A percentile compares a stretch with the other conserved stretches of the same genome.
These are phyloP conservation scores for Daldinia caldariorum DNA, from an alignment of 495 filamentous ascomycete species.

Conservation along the genomic window DNA sequence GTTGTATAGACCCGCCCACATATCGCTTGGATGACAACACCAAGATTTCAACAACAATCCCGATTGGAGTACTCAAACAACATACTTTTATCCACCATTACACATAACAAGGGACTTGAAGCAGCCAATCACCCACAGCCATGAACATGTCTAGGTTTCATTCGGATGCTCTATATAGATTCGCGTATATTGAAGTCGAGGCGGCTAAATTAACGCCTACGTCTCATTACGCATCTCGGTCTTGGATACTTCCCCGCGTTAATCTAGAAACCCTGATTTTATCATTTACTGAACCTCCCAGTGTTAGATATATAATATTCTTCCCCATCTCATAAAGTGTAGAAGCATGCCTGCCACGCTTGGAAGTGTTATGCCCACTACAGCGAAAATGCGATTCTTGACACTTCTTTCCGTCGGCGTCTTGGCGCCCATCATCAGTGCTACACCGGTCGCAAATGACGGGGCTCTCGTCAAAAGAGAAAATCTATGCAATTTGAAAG, in stretches of 20 bases:
- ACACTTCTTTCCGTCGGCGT: conserved; percentile 45
- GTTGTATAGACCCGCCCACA: neutral
- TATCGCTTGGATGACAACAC: neutral
- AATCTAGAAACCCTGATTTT: conserved; percentile 13
- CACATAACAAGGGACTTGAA: neutral
- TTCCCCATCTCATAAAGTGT: conserved; percentile 8
- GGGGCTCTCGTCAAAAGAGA: conserved; percentile 50
- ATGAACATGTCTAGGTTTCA: conserved; percentile 36
- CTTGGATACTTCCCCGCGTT: conserved; percentile 38
- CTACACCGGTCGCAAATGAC: conserved; percentile 41
- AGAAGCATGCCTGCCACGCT: conserved; percentile 13
- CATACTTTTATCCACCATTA: conserved; percentile 6
- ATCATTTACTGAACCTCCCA: conserved; percentile 6
- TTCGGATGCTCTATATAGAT: conserved; percentile 42
- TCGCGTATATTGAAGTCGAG: conserved; percentile 36
- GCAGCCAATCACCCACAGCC: conserved; percentile 1
- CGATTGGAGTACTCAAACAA: conserved; percentile 1
- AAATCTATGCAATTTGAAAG: conserved; percentile 54
- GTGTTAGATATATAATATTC: conserved; percentile 19
- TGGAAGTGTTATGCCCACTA: neutral
- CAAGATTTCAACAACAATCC: conserved; percentile 3
- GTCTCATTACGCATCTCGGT: conserved; percentile 28
- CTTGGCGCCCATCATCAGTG: conserved; percentile 48
- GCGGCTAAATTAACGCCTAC: conserved; percentile 41
- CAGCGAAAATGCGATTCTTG: conserved; percentile 49